Percentiles rank a stretch among this genome's conserved stretches.
These are phyloP conservation scores for Backusella liffmaniae DNA, from an alignment of 192 early-diverging fungal genomes.

Conservation along the genomic window DNA sequence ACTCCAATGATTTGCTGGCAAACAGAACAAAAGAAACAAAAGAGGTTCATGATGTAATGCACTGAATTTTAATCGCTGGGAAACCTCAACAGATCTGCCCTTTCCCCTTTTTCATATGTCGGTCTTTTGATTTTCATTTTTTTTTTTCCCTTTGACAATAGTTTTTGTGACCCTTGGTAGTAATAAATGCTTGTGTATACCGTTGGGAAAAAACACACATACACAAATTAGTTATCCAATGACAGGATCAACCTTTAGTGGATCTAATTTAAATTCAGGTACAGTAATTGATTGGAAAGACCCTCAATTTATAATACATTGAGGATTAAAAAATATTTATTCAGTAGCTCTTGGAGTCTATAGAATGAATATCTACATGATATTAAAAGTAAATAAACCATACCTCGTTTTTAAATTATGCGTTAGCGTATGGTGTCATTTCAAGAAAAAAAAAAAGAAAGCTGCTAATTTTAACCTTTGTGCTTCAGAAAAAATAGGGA, in stretches of 20 bases:
- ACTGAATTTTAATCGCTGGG: background rate
- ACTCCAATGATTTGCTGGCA: background rate
- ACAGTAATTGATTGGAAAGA: background rate
- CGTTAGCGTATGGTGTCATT: background rate
- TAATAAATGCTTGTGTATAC: background rate
- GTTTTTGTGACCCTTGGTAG: background rate
- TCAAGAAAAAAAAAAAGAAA: background rate
- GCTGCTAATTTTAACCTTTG: background rate
- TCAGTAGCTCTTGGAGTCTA: background rate
- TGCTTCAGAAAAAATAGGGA: background rate
- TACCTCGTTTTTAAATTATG: background rate
- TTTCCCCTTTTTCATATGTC: background rate
- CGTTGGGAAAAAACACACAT: background rate
- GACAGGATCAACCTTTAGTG: background rate
- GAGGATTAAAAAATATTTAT: background rate
- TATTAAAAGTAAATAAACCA: background rate
- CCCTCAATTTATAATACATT: background rate
- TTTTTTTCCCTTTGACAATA: conserved; percentile 9
- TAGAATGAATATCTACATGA: background rate
- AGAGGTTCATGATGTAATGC: background rate
- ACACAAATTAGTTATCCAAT: background rate
- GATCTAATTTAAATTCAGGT: background rate
- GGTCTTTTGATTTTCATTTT: background rate
- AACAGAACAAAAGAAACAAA: background rate
- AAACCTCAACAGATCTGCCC: background rate